phyloP scores from a whole-genome alignment of 768 basidiomycete genomes.

The Termitomyces sp. region DNA sequence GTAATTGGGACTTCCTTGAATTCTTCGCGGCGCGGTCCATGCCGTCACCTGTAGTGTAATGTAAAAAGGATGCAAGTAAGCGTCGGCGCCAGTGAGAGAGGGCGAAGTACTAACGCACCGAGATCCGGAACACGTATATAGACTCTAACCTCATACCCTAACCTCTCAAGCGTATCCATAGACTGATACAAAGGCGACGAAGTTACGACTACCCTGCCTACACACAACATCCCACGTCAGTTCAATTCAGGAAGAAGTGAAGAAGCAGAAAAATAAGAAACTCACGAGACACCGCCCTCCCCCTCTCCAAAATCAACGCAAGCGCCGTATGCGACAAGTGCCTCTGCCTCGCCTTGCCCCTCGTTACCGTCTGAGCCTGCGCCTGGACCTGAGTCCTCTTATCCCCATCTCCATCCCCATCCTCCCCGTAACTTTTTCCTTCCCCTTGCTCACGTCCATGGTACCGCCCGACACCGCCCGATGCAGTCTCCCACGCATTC shows the following conservation, averaged over 20 bases:
- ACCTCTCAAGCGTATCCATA: constrained; percentile 64
- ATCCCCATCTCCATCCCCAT: not conserved
- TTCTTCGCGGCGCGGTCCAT: constrained; percentile 43
- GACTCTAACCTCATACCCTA: constrained; percentile 74
- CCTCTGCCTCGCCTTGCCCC: not conserved
- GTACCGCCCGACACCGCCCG: not conserved
- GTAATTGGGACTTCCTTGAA: constrained; percentile 14
- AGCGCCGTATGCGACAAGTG: constrained; percentile 78
- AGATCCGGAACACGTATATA: constrained; percentile 69
- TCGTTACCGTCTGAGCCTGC: not conserved
- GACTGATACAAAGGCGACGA: constrained; percentile 85
- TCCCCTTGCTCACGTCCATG: not conserved
- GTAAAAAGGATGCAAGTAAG: not conserved
- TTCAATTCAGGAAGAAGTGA: not conserved
- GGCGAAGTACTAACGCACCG: constrained; percentile 28
- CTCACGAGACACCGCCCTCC: constrained; percentile 64
- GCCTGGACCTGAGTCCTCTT: no score
- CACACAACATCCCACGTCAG: not conserved
- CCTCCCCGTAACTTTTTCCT: not conserved
- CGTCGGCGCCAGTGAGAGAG: not conserved
- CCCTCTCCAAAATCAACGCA: constrained; percentile 76
- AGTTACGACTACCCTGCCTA: constrained; percentile 68
- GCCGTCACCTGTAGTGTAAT: constrained; percentile 38
- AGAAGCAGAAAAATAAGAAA: not conserved
- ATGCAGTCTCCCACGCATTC: not conserved